Evolutionary conservation across 371 early-diverging fungal genomes (phyloP).

Genomic region (Rhizopus microsporus): DNA sequence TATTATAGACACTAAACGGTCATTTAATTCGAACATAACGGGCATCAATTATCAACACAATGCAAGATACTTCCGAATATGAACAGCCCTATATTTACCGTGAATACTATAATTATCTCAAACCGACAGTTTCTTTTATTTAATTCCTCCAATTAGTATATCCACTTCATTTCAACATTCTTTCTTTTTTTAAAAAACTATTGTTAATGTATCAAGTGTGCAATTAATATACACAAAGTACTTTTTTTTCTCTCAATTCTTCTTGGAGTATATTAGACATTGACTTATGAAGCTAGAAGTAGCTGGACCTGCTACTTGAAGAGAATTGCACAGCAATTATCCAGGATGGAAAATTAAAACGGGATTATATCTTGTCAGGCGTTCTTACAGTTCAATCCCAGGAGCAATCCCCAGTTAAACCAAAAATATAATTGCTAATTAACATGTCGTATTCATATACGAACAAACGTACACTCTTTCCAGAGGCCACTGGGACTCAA

Average conservation of each 20-base stretch:
- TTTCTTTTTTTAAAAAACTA: constrained; percentile 4
- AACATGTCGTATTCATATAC: too few species aligned
- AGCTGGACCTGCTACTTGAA: constrained; percentile 11
- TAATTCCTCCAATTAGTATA: constrained; percentile 15
- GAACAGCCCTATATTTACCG: constrained; percentile 25
- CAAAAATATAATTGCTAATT: too few species aligned
- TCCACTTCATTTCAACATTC: constrained; percentile 2
- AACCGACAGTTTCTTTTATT: constrained; percentile 24
- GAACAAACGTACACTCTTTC: too few species aligned
- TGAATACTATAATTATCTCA: constrained; percentile 17
- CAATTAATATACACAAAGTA: too few species aligned
- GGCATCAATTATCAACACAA: constrained; percentile 19
- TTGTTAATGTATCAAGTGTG: background rate
- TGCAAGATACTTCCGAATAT: constrained; percentile 18
- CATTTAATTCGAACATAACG: constrained; percentile 17
- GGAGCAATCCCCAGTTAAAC: too few species aligned
- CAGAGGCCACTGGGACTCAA: too few species aligned
- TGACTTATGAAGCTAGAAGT: constrained; percentile 11
- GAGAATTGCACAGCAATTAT: constrained; percentile 9
- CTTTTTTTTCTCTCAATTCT: background rate
- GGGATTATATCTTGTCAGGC: too few species aligned
- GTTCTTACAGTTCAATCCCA: too few species aligned
- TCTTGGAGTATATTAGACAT: constrained; percentile 10
- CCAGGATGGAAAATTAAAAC: too few species aligned
- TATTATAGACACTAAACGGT: constrained; percentile 10